Conservation (phyloP, 768 basidiomycete species). For the Agrocybe chaxingu region DNA sequence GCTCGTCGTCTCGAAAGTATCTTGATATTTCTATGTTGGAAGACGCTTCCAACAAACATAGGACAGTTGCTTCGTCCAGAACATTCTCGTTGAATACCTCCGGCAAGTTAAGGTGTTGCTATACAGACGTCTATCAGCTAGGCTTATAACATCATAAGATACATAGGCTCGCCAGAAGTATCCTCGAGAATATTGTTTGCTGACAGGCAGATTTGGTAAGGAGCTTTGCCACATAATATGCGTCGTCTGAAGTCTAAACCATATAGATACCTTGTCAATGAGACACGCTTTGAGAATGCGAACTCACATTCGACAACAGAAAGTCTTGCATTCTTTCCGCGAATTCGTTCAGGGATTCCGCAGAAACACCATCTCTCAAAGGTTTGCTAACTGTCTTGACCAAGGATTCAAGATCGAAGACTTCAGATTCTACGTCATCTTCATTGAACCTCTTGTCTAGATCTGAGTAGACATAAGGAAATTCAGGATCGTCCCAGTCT, state of each 20-base stretch:
- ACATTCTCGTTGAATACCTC: constrained; percentile 50
- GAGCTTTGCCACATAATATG: constrained; percentile 59
- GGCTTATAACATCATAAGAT: neutral
- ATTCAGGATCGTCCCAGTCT: constrained; percentile 77
- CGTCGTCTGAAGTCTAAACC: constrained; percentile 47
- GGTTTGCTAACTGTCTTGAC: constrained; percentile 54
- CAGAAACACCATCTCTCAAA: constrained; percentile 51
- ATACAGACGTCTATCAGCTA: neutral
- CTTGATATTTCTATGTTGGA: constrained; percentile 64
- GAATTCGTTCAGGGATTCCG: constrained; percentile 51
- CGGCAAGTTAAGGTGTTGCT: constrained; percentile 59
- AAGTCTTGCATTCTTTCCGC: constrained; percentile 52
- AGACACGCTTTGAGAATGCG: neutral
- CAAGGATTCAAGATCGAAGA: constrained; percentile 57
- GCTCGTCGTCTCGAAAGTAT: constrained; percentile 37
- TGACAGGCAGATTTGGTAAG: constrained; percentile 67
- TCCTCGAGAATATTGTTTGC: constrained; percentile 52
- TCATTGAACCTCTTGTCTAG: constrained; percentile 28
- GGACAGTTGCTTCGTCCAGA: constrained; percentile 53
- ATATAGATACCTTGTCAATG: neutral
- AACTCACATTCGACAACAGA: constrained; percentile 56
- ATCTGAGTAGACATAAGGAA: constrained; percentile 68
- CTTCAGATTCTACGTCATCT: constrained; percentile 25
- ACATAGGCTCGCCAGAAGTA: constrained; percentile 33
- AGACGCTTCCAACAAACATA: constrained; percentile 59